A percentile compares a stretch with the other conserved stretches of the same genome.
Conservation (phyloP, 2,329 filamentous ascomycete species). For the Gaeumannomyces sp. region DNA sequence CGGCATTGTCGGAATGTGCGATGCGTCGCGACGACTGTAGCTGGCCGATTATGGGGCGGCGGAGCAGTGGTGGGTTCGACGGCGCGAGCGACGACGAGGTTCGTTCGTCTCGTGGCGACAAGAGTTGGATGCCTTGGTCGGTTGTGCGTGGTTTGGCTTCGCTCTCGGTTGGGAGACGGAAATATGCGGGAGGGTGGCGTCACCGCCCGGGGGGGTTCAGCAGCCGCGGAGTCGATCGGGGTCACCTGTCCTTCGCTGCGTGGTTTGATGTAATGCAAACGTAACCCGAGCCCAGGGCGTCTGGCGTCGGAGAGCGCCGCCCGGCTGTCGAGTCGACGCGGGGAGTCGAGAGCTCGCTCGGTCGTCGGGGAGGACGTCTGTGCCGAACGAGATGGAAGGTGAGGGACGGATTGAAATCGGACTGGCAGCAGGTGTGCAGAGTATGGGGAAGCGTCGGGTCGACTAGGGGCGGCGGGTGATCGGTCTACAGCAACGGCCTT, state of each 20-base stretch:
- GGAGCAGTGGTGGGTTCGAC: neutral
- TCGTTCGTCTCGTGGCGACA: neutral
- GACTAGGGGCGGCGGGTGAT: neutral
- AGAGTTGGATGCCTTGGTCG: neutral
- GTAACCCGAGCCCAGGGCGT: neutral
- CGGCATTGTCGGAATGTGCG: slow-evolving; percentile 30
- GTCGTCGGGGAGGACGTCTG: neutral
- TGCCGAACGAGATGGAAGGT: neutral
- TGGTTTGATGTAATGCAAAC: neutral
- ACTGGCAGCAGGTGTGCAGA: neutral
- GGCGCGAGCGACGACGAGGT: slow-evolving; percentile 4
- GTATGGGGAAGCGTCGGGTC: neutral
- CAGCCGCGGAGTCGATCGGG: slow-evolving; percentile 12
- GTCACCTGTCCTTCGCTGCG: neutral
- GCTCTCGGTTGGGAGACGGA: neutral
- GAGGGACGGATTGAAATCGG: neutral
- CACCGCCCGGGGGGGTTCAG: slow-evolving; percentile 15
- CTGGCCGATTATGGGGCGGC: neutral
- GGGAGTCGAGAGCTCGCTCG: neutral
- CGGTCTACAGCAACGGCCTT: neutral
- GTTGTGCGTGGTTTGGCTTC: slow-evolving; percentile 3
- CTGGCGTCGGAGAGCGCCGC: neutral
- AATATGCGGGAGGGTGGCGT: slow-evolving; percentile 16
- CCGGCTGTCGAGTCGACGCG: neutral
- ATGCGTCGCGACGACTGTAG: neutral